Evolutionary conservation across 805 yeast species (phyloP).

Genomic region (Ogataea angusta): DNA sequence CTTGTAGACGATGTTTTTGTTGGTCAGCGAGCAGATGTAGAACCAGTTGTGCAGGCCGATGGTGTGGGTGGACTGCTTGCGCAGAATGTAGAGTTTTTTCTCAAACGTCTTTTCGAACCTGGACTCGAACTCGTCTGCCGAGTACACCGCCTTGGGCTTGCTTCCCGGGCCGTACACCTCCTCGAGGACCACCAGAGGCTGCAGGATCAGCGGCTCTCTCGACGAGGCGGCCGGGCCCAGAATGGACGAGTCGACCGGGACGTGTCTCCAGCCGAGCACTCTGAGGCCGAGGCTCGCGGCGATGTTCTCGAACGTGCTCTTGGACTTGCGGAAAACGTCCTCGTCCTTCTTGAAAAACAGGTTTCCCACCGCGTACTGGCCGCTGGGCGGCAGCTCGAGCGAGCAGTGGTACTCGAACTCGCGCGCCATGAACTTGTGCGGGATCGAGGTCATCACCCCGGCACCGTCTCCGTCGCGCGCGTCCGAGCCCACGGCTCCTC

Average conservation of each 20-base stretch:
- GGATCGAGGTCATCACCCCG: conserved; percentile 89
- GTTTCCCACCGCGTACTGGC: conserved; percentile 95
- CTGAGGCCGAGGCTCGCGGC: conserved; percentile 73
- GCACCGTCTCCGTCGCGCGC: conserved; percentile 99
- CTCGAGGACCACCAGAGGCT: conserved; percentile 82
- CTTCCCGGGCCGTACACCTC: conserved; percentile 43
- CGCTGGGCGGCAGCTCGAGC: conserved; percentile 67
- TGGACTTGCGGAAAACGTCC: conserved; percentile 63
- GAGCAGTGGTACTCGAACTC: conserved; percentile 75
- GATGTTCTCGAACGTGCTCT: conserved; percentile 73
- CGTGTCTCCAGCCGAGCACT: conserved; percentile 92
- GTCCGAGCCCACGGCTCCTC: conserved; percentile 96
- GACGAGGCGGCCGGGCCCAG: conserved; percentile 93
- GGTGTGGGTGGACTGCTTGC: conserved; percentile 86
- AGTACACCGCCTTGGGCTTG: conserved; percentile 32
- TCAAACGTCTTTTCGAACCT: conserved; percentile 66
- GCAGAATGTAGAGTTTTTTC: conserved; percentile 75
- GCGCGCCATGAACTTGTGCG: conserved; percentile 80
- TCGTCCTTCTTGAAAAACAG: conserved; percentile 88
- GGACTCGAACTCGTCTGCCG: conserved; percentile 52
- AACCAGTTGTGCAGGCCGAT: conserved; percentile 97
- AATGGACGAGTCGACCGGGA: conserved; percentile 91
- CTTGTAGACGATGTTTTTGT: conserved; percentile 89
- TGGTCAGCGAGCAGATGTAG: conserved; percentile 89
- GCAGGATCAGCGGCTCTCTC: conserved; percentile 86